Conservation (phyloP, 2,329 filamentous ascomycete species). For the Hypoxylon sp. region DNA sequence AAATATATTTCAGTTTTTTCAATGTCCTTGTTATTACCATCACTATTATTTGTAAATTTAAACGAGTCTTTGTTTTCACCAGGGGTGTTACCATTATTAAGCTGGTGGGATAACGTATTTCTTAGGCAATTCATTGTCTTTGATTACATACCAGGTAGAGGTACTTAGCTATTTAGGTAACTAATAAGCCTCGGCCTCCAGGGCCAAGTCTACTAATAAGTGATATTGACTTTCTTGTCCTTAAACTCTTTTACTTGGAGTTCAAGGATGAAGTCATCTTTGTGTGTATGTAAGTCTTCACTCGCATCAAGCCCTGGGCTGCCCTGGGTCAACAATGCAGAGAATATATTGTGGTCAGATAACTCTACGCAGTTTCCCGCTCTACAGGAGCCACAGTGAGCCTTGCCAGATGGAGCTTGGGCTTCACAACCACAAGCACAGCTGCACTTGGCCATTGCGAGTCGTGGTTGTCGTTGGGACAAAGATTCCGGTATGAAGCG, state of each 20-base stretch:
- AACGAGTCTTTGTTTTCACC: too few relatives aligned
- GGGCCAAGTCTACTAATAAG: neutral
- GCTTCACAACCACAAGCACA: slow-evolving; percentile 17
- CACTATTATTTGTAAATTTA: too few relatives aligned
- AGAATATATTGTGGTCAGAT: neutral
- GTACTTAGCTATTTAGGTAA: neutral
- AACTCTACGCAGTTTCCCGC: neutral
- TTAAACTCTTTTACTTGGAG: neutral
- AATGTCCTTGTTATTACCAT: too few relatives aligned
- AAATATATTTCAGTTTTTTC: too few relatives aligned
- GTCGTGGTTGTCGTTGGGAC: neutral
- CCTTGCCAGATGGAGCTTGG: slow-evolving; percentile 2
- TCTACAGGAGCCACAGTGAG: slow-evolving; percentile 13
- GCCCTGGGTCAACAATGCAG: neutral
- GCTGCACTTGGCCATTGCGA: slow-evolving; percentile 11
- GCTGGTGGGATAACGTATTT: too few relatives aligned
- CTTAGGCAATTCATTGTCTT: too few relatives aligned
- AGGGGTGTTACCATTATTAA: too few relatives aligned
- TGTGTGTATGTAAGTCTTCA: neutral
- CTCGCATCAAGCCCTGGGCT: neutral
- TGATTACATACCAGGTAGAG: too few relatives aligned
- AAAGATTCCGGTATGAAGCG: neutral
- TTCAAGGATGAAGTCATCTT: neutral
- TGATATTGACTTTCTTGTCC: neutral
- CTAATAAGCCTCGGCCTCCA: neutral